Evolutionary conservation across 768 basidiomycete species (phyloP), one percentile per base, ranked within the genome.

Genomic region (Coprinopsis sp.): DNA sequence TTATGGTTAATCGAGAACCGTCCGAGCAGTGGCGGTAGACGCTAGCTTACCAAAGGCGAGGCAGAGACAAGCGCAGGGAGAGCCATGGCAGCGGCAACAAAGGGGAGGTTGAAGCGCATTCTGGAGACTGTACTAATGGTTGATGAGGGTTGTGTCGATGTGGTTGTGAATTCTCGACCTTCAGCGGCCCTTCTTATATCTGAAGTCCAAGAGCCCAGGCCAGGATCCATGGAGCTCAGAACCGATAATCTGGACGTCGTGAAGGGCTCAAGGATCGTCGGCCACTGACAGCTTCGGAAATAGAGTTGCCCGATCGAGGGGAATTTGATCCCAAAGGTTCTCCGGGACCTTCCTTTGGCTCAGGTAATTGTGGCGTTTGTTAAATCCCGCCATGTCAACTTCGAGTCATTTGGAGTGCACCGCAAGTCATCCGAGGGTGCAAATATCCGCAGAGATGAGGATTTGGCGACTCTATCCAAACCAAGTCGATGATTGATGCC

Each of bases 1-100:
- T 12, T 39, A 13, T 12, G 33, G 18, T 12, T 33, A 12, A 39
- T 49, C 3, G 44, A 25, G 13, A 21, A 31, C 24, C 8, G 23
- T 14, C 2, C n/a, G 42, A 13, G 8, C 14, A 14, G 29, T 3
- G 19, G 22, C 24, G 21, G 44, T 6, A 34, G 50, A n/a, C 8
- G 33, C 34, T 39, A 11, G 37, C 55, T 22, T 45, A 60, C 64
- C n/a, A 61, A 46, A 43, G 62, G 59, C 37, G 46, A 51, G 29
- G 62, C 61, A 22, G 54, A 38, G 16, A 42, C 59, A 44, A 63
- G 18, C 31, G 61, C 37, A 16, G 63, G 60, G 29, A 62, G 52
- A 33, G 54, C 57, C 38, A 64, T 51, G n/a, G 61, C 12, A 40
- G 51, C 33, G 40, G 58, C 45, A 18, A 48, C 16, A 39, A 40